phyloP scores from a whole-genome alignment of 805 yeast genomes.

The Torulaspora indica region DNA sequence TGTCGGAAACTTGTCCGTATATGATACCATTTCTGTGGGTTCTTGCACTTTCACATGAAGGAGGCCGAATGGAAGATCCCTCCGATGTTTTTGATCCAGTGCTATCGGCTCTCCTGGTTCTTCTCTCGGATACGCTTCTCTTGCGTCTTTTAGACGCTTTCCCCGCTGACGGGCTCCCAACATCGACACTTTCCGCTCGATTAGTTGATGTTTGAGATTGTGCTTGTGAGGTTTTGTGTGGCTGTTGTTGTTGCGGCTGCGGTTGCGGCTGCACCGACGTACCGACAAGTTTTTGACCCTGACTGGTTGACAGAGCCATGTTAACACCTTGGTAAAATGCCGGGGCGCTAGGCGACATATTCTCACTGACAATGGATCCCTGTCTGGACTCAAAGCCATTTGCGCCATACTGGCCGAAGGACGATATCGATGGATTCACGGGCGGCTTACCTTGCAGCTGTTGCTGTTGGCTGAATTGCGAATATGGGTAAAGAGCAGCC shows the following conservation, averaged over 20 bases:
- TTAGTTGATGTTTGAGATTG: slow-evolving; percentile 1
- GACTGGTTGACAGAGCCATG: slow-evolving; percentile 4
- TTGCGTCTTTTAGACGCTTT: slow-evolving; percentile 10
- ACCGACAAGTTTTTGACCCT: neutral
- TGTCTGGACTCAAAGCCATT: slow-evolving; percentile 31
- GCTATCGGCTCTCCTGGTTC: slow-evolving; percentile 7
- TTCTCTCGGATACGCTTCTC: slow-evolving; percentile 8
- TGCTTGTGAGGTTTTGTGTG: neutral
- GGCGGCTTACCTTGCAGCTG: slow-evolving; percentile 12
- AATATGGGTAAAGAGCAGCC: slow-evolving; percentile 21
- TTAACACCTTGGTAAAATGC: slow-evolving; percentile 10
- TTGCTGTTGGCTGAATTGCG: slow-evolving; percentile 28
- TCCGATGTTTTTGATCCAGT: slow-evolving; percentile 7
- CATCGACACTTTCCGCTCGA: slow-evolving; percentile 1
- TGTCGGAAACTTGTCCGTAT: slow-evolving; percentile 32
- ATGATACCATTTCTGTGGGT: slow-evolving; percentile 9
- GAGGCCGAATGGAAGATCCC: slow-evolving; percentile 7
- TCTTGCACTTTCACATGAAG: slow-evolving; percentile 3
- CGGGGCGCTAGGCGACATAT: slow-evolving; percentile 31
- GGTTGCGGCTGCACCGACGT: neutral
- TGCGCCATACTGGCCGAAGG: slow-evolving; percentile 26
- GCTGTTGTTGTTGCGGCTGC: slow-evolving; percentile 3
- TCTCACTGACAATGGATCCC: slow-evolving; percentile 32
- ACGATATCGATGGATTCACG: slow-evolving; percentile 14
- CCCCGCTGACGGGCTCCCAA: slow-evolving; percentile 2